Evolutionary conservation across 305 asterid genomes (phyloP), one percentile per base, ranked within the genome.

Genomic region (Solanum hybrid): DNA sequence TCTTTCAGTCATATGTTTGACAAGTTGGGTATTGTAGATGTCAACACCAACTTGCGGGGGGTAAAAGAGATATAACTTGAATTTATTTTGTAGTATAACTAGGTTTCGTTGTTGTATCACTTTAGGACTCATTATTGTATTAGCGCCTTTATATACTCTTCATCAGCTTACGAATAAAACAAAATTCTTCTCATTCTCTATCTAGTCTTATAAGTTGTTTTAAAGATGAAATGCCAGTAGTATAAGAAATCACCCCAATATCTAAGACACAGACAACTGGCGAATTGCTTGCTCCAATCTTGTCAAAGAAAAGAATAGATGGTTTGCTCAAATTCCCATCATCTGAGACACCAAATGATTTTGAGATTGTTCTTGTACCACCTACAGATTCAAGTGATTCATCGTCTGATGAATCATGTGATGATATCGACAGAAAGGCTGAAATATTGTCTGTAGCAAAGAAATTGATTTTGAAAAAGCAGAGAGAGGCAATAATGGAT

Each of bases 341-440:
- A 31, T 75, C 93, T 64, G 91, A 90, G 88, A 35, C 60, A 86
- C 92, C 90, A 9, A 95, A 94, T 16, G 99, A 89, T 85, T 92
- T 95, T 87, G 98, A 96, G 95, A 85, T 96, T 13, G 99, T 97
- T 64, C 98, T 98, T 3, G 98, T 98, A 38, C 94, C 97, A 22
- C 89, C 87, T 4, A 90, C 99, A 14, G 97, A 95, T 91, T 96
- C 98, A 27, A 93, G 95, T 22, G 94, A 94, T 38, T 92, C 94
- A 0, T 94, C 93, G 17, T 94, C 95, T 2, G 95, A 96, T 60
- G 93, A 93, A 6, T 94, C 95, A 0, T 8, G 82, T 34, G 96
- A 94, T 2, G 95, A 92, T 79, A 69, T 93, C 14, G 92, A 90
- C 35, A 92, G 94, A 12, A 97, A 95, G 90, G 99, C 99, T 5